phyloP scores from a whole-genome alignment of 805 yeast genomes.

The Priceomyces fermenticarens region DNA sequence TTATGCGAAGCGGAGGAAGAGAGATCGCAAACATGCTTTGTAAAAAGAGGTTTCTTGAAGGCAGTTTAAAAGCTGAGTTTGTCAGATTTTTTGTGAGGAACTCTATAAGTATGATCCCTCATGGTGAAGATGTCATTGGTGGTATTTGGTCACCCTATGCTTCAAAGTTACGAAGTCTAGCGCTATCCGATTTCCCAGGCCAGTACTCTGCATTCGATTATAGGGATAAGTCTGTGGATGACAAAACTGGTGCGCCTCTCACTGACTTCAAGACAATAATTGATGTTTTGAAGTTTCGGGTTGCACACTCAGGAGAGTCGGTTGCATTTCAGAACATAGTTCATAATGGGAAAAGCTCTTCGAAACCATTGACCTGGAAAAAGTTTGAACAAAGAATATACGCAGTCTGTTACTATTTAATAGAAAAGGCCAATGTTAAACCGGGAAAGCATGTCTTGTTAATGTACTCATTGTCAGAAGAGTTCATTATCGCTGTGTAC shows the following conservation, averaged over 20 bases:
- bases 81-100: constrained; percentile 73
- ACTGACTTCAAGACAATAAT: constrained; percentile 69
- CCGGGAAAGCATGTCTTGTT: constrained; percentile 75
- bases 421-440: constrained; percentile 59
- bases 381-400: constrained; percentile 75
- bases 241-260: constrained; percentile 68
- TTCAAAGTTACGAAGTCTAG: constrained; percentile 59
- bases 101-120: constrained; percentile 63
- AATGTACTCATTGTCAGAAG: constrained; percentile 86
- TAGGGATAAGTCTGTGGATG: constrained; percentile 73
- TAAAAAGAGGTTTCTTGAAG: constrained; percentile 72
- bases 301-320: constrained; percentile 70
- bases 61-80: constrained; percentile 73
- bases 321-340: constrained; percentile 60
- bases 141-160: constrained; percentile 83
- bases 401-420: constrained; percentile 68
- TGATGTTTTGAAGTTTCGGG: constrained; percentile 77
- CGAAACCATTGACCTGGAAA: constrained; percentile 61
- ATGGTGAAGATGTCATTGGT: constrained; percentile 72
- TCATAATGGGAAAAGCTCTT: constrained; percentile 29
- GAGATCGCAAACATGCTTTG: constrained; percentile 91
- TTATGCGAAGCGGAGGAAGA: constrained; percentile 77
- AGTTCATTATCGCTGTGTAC: constrained; percentile 73
- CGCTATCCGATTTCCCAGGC: constrained; percentile 60
- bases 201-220: constrained; percentile 83